Percentiles rank a stretch among this genome's conserved stretches.
These are phyloP conservation scores for Lignosus rhinocerotis DNA, from an alignment of 1,284 basidiomycete genomes.

Conservation along the genomic window DNA sequence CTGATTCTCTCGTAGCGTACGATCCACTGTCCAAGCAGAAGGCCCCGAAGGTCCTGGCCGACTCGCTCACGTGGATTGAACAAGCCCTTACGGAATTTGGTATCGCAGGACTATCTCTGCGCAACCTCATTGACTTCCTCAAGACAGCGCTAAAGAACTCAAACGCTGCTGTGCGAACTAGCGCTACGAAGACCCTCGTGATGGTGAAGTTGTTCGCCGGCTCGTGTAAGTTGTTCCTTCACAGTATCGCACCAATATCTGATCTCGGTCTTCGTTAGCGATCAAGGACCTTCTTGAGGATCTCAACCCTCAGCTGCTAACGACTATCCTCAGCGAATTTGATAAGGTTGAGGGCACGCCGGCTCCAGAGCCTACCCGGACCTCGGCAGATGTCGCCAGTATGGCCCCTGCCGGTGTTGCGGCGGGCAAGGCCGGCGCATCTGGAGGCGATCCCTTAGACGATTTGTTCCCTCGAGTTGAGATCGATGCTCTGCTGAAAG, in stretches of 20 bases:
- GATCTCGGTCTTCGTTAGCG: slow-evolving; percentile 44
- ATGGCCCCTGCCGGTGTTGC: slow-evolving; percentile 41
- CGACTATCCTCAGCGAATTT: slow-evolving; percentile 90
- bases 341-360: slow-evolving; percentile 87
- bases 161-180: slow-evolving; percentile 92
- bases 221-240: slow-evolving; percentile 56
- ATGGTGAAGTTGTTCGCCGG: slow-evolving; percentile 93
- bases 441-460: slow-evolving; percentile 72
- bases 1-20: slow-evolving; percentile 61
- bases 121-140: slow-evolving; percentile 88
- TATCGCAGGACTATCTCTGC: slow-evolving; percentile 82
- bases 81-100: slow-evolving; percentile 92
- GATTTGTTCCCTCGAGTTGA: slow-evolving; percentile 96
- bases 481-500: slow-evolving; percentile 83
- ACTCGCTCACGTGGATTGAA: slow-evolving; percentile 90
- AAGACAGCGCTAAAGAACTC: slow-evolving; percentile 90
- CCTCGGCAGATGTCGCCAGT: slow-evolving; percentile 71
- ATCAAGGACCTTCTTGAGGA: slow-evolving; percentile 94
- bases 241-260: background rate
- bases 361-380: slow-evolving; percentile 79
- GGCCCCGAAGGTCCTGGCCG: slow-evolving; percentile 95
- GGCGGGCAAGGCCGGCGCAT: slow-evolving; percentile 41
- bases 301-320: slow-evolving; percentile 91
- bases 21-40: slow-evolving; percentile 93
- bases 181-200: slow-evolving; percentile 92